Conservation (phyloP, 805 yeast genomes). For the Scheffersomyces ergatensis region DNA sequence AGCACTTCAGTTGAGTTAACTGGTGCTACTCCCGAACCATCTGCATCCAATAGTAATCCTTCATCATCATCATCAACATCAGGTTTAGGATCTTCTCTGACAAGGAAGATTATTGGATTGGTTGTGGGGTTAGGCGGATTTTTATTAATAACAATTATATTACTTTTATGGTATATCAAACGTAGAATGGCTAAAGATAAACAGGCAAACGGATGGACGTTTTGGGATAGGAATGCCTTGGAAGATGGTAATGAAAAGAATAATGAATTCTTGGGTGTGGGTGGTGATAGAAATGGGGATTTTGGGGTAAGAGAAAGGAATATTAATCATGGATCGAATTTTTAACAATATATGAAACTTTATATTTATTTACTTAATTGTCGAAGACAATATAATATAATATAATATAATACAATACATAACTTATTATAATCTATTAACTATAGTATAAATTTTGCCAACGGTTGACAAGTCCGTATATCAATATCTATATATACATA, state of each 20-base stretch:
- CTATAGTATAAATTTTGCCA: too few relatives aligned
- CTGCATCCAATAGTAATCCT: conserved; percentile 5
- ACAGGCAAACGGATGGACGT: conserved; percentile 35
- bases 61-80: conserved; percentile 5
- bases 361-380: too few relatives aligned
- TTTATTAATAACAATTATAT: conserved; percentile 30
- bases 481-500: too few relatives aligned
- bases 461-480: too few relatives aligned
- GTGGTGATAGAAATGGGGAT: too few relatives aligned
- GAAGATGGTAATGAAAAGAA: conserved; percentile 37
- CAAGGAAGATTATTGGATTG: conserved; percentile 42
- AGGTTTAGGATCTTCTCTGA: conserved; percentile 29
- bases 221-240: conserved; percentile 46
- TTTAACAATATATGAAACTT: too few relatives aligned
- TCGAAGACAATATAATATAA: too few relatives aligned
- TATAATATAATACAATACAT: too few relatives aligned
- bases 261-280: conserved; percentile 32
- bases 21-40: too few relatives aligned
- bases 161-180: conserved; percentile 29
- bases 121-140: conserved; percentile 46
- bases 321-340: conserved; percentile 44
- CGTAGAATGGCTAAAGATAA: conserved; percentile 24
- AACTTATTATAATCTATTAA: too few relatives aligned
- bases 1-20: too few relatives aligned
- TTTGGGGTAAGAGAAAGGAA: conserved; percentile 45